Base-by-base conservation (phyloP, 306 rosid genomes). In the Ziziphus jujuba region DNA sequence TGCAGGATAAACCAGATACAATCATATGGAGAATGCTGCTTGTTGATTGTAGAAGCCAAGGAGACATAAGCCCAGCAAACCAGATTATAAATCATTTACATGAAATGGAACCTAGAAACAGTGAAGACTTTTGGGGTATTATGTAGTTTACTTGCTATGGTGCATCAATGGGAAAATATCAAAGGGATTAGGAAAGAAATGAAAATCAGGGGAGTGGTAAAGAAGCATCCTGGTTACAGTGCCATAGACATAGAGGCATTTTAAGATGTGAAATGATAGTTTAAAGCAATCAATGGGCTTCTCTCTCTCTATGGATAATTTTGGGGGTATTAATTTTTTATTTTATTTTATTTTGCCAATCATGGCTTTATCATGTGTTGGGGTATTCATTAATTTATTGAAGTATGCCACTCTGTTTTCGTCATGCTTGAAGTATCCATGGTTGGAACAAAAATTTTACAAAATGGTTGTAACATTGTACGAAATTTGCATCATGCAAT, bases 181-280 rank as follows among this genome's bases (percentile, higher is more conserved):
- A n/a, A 64, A 5, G 69, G n/a, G 33, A 50, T 64, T 16, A 64
- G 69, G n/a, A 50, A 49, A 34, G 69, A 49, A 15, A 49, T 64
- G 69, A 49, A 64, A 19, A 24, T 25, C 20, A 31, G 20, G 43
- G 44, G 69, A 28, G 24, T 64, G 3, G 33, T 64, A 13, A 64
- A 64, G 53, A 40, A 28, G 8, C 44, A 48, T 49, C 69, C 69
- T n/a, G 69, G 69, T 20, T 25, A 22, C 24, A 64, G 47, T 49
- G 49, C 58, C 33, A 49, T 64, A 10, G 4, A 28, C 33, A 28
- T 28, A 28, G 33, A 28, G 33, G 33, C 33, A 28, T 28, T 28
- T 28, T 28, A 28, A 28, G 33, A 28, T 28, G 33, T 28, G 33
- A 28, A 28, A 28, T 28, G 33, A 28, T 28, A 28, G 33, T 28